Conservation (phyloP, 805 yeast genomes). For the Lipomyces yamanashiensis region DNA sequence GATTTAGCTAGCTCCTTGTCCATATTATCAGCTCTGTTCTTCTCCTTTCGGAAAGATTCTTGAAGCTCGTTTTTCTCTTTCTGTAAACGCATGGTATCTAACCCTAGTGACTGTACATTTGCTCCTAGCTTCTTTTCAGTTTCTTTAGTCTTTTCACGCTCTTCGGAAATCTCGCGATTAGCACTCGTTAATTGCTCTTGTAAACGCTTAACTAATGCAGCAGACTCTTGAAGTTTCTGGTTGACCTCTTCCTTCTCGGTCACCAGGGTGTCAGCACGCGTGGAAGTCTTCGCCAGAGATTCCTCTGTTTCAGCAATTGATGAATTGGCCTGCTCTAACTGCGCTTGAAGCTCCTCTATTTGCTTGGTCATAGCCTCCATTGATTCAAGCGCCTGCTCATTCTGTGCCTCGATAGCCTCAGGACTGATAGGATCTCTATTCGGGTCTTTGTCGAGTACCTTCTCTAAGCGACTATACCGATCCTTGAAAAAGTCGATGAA, state of each 20-base stretch:
- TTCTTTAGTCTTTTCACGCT: conserved; percentile 21
- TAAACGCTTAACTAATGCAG: conserved; percentile 3
- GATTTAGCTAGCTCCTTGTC: conserved; percentile 44
- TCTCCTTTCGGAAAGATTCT: conserved; percentile 43
- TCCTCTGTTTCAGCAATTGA: conserved; percentile 13
- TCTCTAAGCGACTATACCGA: conserved; percentile 66
- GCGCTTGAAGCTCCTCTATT: conserved; percentile 15
- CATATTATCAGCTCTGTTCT: conserved; percentile 43
- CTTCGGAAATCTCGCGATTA: conserved; percentile 24
- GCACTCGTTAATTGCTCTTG: conserved; percentile 17
- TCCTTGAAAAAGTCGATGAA: conserved; percentile 73
- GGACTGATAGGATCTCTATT: conserved; percentile 61
- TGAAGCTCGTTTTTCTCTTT: conserved; percentile 45
- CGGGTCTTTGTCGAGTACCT: conserved; percentile 77
- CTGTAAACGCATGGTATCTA: conserved; percentile 41
- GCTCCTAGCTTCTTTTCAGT: conserved; percentile 18
- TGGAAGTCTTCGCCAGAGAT: conserved; percentile 3
- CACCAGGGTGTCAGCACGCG: conserved; percentile 9
- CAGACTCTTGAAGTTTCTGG: conserved; percentile 12
- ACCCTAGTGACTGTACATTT: conserved; percentile 39
- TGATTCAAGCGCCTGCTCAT: conserved; percentile 27
- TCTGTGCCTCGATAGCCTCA: conserved; percentile 35
- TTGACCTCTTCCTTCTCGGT: conserved; percentile 15
- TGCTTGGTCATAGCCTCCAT: conserved; percentile 26
- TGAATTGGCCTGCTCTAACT: conserved; percentile 2